Conservation (phyloP, 805 yeast genomes). For the Zygosaccharomyces siamensis region DNA sequence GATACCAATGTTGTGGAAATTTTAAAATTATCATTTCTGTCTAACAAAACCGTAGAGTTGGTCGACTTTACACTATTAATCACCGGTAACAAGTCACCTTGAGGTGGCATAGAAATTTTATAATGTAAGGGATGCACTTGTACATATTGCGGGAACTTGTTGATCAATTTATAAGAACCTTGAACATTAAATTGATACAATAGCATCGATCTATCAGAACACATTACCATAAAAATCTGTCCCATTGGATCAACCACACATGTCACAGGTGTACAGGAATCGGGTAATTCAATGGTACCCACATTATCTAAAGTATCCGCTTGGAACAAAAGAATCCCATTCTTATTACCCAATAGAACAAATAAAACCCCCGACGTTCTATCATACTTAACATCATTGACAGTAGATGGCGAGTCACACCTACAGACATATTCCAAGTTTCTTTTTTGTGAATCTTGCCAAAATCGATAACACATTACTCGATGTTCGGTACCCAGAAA, state of each 20-base stretch:
- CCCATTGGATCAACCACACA: constrained; percentile 29
- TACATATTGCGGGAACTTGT: constrained; percentile 26
- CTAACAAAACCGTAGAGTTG: constrained; percentile 26
- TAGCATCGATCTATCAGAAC: constrained; percentile 27
- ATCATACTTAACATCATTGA: constrained; percentile 31
- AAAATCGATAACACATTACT: constrained; percentile 15
- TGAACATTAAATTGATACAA: constrained; percentile 25
- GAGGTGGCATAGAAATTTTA: constrained; percentile 35
- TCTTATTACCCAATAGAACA: constrained; percentile 22
- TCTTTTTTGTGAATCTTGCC: constrained; percentile 11
- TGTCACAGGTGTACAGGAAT: constrained; percentile 24
- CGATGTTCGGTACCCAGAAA: constrained; percentile 26
- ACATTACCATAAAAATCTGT: constrained; percentile 24
- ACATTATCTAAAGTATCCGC: constrained; percentile 12
- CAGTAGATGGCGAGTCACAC: constrained; percentile 20
- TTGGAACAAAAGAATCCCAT: constrained; percentile 19
- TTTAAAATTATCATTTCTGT: constrained; percentile 27
- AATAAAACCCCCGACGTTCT: constrained; percentile 15
- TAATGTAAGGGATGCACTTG: constrained; percentile 32
- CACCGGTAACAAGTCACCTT: constrained; percentile 29
- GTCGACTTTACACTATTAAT: constrained; percentile 28
- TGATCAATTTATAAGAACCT: constrained; percentile 25
- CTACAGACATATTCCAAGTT: constrained; percentile 12
- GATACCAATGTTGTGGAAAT: constrained; percentile 28
- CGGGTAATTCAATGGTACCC: constrained; percentile 17